These are phyloP conservation scores for Solanum chacoense DNA, from an alignment of 305 asterid genomes.

Conservation along the genomic window DNA sequence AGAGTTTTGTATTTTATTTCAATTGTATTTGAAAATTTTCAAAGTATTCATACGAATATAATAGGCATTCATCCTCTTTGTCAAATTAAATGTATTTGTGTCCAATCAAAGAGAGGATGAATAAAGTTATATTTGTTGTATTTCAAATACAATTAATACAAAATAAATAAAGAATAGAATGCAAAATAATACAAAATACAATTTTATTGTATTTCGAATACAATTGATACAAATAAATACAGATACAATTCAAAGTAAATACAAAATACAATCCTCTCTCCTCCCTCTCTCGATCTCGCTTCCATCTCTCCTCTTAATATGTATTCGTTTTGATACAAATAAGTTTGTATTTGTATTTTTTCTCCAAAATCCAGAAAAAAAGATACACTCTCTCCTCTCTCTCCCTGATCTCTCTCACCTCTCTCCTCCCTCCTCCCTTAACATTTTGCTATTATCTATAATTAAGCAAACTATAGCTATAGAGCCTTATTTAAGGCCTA, in stretches of 20 bases:
- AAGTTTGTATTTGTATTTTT: too few species aligned
- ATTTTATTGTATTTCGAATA: too few species aligned
- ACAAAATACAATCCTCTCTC: not conserved
- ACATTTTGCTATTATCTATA: too few species aligned
- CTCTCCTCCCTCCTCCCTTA: not conserved
- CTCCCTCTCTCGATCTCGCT: not conserved
- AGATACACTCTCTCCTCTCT: not conserved
- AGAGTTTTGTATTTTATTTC: too few species aligned
- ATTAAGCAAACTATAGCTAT: not conserved
- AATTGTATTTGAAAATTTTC: rapidly evolving
- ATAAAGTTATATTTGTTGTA: too few species aligned
- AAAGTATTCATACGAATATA: not conserved
- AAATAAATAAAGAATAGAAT: too few species aligned
- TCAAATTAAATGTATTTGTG: not conserved
- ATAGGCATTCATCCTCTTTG: too few species aligned
- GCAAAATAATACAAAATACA: too few species aligned
- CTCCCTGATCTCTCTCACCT: not conserved
- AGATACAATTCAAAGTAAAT: too few species aligned
- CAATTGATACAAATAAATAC: not conserved
- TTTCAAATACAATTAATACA: not conserved
- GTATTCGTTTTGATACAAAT: not conserved
- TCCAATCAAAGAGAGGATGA: too few species aligned
- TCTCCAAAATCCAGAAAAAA: not conserved
- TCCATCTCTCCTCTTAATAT: not conserved
- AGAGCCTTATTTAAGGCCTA: not conserved